Percentiles rank a stretch among this genome's conserved stretches.
Evolutionary conservation across 192 early-diverging fungal species (phyloP).

Genomic region (Rhizophlyctis rosea): DNA sequence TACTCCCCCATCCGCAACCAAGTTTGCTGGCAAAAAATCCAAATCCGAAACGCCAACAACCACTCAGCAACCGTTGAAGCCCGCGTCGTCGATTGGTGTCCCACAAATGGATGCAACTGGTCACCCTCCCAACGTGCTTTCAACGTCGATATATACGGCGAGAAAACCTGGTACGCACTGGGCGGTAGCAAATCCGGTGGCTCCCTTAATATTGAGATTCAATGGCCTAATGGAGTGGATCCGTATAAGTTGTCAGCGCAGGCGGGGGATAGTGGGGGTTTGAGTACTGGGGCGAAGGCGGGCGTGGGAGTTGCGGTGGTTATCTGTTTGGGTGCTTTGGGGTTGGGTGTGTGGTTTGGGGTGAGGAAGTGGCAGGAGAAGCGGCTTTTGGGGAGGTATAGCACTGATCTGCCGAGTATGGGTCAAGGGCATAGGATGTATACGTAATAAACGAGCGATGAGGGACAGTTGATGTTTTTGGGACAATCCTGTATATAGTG

Average conservation of each 20-base stretch:
- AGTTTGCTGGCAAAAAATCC: slow-evolving; percentile 27
- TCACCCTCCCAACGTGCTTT: slow-evolving; percentile 7
- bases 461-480: too few species aligned
- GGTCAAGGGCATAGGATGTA: too few species aligned
- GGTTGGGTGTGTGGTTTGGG: not conserved
- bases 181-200: slow-evolving; percentile 24
- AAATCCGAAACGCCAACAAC: slow-evolving; percentile 19
- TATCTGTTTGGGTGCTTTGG: not conserved
- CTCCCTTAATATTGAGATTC: slow-evolving; percentile 22
- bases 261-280: not conserved
- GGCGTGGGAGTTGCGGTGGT: not conserved
- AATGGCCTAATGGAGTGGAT: slow-evolving; percentile 21
- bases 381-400: too few species aligned
- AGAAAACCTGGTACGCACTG: slow-evolving; percentile 28
- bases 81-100: slow-evolving; percentile 38
- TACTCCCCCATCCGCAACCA: slow-evolving; percentile 14
- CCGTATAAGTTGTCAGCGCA: not conserved
- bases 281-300: not conserved
- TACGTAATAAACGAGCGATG: too few species aligned
- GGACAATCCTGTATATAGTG: too few species aligned
- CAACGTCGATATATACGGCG: slow-evolving; percentile 44
- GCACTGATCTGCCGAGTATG: too few species aligned
- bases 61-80: slow-evolving; percentile 16
- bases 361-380: not conserved
- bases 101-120: slow-evolving; percentile 31